Base-by-base conservation (phyloP, 2,329 filamentous ascomycete genomes). In the Fusarium sp. region DNA sequence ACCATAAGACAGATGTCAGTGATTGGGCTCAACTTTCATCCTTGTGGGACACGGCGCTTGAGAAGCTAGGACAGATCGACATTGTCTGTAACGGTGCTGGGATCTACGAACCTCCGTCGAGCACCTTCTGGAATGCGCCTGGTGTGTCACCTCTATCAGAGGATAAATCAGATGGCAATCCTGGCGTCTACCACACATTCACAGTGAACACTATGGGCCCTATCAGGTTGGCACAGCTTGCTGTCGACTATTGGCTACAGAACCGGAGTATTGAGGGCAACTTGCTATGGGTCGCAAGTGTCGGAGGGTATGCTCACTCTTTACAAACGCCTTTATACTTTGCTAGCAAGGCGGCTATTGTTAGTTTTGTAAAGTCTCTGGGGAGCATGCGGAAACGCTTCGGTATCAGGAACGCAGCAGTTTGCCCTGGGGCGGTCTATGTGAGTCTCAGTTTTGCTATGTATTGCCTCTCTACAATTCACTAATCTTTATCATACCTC, bases 241-340 rank as follows among this genome's bases (percentile, higher is more conserved):
- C 75, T 0, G 52, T 77, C 11, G 66, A 73, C 48, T 74, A 76
- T 52, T 78, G 74, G 75, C 57, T 71, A 1, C 51, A 72, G 46
- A 67, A 75, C 47, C 59, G 26, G 2, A 6, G 62, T 1, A 24
- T 68, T 14, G 20, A 65, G 23, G 65, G 67, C 1, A 68, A 76
- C 19, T 17, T 77, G 1, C 44, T 78, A 3, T 72, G 64, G 48
- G 40, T 79, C 4, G 61, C 70, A 0, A 76, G 72, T 20, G 23
- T 77, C 21, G 72, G 69, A 2, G 75, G 55, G 3, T 77, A 78
- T 8, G 19, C 77, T 3, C 73, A 74, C 17, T 61, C 63, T 1
- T 23, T 76, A 4, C 56, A 70, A n/a, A 71, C 75, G 1, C 76
- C 76, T 1, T 36, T 67, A 3, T 68, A 67, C 36, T 60, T 63